Conservation (phyloP, 345 rosid species). For the Brassica incana region DNA sequence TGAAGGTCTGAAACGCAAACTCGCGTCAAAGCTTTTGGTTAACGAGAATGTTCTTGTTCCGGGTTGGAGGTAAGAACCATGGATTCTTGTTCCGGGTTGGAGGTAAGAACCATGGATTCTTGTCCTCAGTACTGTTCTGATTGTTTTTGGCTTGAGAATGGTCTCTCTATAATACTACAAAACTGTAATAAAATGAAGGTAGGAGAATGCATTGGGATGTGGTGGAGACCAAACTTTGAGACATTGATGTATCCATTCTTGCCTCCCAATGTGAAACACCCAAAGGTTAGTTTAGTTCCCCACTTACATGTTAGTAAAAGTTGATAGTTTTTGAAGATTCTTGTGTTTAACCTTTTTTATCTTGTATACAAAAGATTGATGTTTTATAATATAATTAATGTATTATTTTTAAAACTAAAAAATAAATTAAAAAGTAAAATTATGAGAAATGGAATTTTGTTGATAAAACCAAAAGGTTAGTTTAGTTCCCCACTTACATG, state of each 20-base stretch:
- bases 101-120: too few relatives aligned
- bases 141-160: conserved; percentile 1
- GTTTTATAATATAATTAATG: too few relatives aligned
- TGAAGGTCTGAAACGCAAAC: conserved; percentile 77
- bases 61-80: conserved; percentile 46
- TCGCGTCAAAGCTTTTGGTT: conserved; percentile 61
- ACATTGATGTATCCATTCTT: conserved; percentile 57
- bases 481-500: conserved; percentile 1
- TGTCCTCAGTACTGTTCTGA: too few relatives aligned
- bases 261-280: conserved; percentile 57
- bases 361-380: too few relatives aligned
- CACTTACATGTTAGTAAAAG: neutral
- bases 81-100: too few relatives aligned
- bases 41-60: conserved; percentile 40
- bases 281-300: conserved; percentile 56
- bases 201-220: conserved; percentile 80
- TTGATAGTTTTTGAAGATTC: too few relatives aligned
- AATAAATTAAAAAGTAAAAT: too few relatives aligned
- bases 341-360: too few relatives aligned
- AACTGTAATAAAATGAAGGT: conserved; percentile 39
- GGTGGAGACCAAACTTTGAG: conserved; percentile 92
- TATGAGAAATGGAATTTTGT: too few relatives aligned
- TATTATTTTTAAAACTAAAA: too few relatives aligned
- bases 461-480: conserved; percentile 79
- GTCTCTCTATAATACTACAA: neutral